Conservation (phyloP, 768 basidiomycete species). For the Boletus sp. region DNA sequence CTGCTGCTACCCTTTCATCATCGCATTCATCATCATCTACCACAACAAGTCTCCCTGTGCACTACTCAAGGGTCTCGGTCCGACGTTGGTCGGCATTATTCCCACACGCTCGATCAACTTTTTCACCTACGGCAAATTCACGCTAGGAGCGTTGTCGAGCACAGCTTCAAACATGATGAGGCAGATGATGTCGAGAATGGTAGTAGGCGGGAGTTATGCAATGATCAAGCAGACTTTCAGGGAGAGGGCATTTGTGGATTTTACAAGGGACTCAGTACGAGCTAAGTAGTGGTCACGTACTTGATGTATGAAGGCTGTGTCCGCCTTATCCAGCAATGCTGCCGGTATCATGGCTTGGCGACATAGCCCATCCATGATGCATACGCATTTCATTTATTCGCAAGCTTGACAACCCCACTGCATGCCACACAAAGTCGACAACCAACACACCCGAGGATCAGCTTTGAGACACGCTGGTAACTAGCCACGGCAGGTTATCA, state of each 20-base stretch:
- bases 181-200: conserved; percentile 22
- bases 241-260: conserved; percentile 86
- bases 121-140: conserved; percentile 93
- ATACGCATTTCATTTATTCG: too few relatives aligned
- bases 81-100: conserved; percentile 88
- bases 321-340: too few relatives aligned
- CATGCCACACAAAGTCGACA: too few relatives aligned
- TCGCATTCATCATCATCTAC: conserved; percentile 88
- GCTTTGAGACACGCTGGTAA: too few relatives aligned
- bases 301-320: conserved; percentile 91
- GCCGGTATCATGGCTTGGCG: too few relatives aligned
- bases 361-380: too few relatives aligned
- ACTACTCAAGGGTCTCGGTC: conserved; percentile 91
- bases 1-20: conserved; percentile 80
- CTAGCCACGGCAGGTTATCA: too few relatives aligned
- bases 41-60: conserved; percentile 84
- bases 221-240: conserved; percentile 73
- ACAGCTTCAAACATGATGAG: background rate
- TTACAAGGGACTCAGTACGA: conserved; percentile 94
- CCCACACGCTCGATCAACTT: conserved; percentile 98
- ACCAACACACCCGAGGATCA: too few relatives aligned
- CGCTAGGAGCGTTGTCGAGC: too few relatives aligned
- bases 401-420: too few relatives aligned
- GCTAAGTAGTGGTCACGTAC: conserved; percentile 96
- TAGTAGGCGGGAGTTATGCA: conserved; percentile 52